Evolutionary conservation across 2,329 filamentous ascomycete species (phyloP).

Genomic region (Apiospora rasikravindrae): DNA sequence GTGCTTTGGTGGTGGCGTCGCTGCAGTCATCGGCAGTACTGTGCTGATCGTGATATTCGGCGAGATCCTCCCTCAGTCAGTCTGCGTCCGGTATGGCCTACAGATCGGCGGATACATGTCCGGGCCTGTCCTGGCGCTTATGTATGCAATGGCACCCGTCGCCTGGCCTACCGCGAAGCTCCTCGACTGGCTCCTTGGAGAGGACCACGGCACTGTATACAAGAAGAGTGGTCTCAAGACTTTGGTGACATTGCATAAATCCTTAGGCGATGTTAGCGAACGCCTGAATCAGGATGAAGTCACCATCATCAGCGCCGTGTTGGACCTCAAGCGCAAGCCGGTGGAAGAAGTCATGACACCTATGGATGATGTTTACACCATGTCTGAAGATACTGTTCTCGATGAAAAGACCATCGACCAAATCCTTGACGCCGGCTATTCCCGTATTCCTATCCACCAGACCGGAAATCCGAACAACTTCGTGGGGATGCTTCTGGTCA

Average conservation of each 20-base stretch:
- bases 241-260: constrained; percentile 92
- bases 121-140: constrained; percentile 82
- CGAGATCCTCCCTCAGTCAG: constrained; percentile 92
- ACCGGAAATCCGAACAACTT: constrained; percentile 86
- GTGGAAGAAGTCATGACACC: constrained; percentile 98
- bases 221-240: constrained; percentile 98
- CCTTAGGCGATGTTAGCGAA: constrained; percentile 83
- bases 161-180: constrained; percentile 96
- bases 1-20: constrained; percentile 91
- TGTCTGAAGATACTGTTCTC: constrained; percentile 92
- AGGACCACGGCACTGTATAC: constrained; percentile 95
- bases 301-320: constrained; percentile 95
- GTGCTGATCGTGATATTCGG: constrained; percentile 97
- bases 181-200: constrained; percentile 88
- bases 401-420: constrained; percentile 94
- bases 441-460: constrained; percentile 91
- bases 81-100: constrained; percentile 94
- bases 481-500: constrained; percentile 96
- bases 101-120: constrained; percentile 95
- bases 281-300: constrained; percentile 96
- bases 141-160: constrained; percentile 89
- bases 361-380: constrained; percentile 95
- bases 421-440: constrained; percentile 93
- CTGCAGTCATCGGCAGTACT: constrained; percentile 91
- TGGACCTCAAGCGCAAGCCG: constrained; percentile 95